Conservation (phyloP, 257 asterid species). For the Solanum chilense region DNA sequence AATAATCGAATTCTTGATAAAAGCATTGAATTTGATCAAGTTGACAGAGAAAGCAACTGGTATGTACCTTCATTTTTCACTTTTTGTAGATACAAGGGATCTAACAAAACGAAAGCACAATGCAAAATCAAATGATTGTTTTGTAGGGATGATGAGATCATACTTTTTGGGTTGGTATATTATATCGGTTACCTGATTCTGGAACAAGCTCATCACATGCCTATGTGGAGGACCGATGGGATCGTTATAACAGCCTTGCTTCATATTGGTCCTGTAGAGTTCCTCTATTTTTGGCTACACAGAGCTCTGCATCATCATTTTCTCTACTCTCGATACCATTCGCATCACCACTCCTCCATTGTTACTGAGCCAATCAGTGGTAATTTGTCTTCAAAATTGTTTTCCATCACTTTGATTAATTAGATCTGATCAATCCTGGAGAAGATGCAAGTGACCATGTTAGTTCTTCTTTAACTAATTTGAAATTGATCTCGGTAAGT, state of each 20-base stretch:
- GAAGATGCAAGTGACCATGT: not conserved
- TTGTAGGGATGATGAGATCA: conserved; percentile 73
- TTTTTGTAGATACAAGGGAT: not conserved
- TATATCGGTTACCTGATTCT: conserved; percentile 14
- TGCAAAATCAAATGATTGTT: not conserved
- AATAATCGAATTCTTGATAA: conserved; percentile 42
- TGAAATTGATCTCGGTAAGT: not conserved
- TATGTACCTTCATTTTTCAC: not conserved
- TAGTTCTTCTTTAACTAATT: not conserved
- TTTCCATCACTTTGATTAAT: not conserved
- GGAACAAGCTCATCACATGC: conserved; percentile 8
- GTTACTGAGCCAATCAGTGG: conserved; percentile 69
- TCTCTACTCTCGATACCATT: conserved; percentile 72
- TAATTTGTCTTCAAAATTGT: not conserved
- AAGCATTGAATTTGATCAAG: conserved; percentile 66
- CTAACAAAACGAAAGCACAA: not conserved
- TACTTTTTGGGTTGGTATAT: conserved; percentile 31
- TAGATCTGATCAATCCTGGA: not conserved
- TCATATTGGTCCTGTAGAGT: conserved; percentile 67
- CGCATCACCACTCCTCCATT: conserved; percentile 79
- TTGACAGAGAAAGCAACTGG: conserved; percentile 74
- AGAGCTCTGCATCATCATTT: conserved; percentile 67
- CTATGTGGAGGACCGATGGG: conserved; percentile 55
- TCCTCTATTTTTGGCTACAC: conserved; percentile 70
- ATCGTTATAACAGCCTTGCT: conserved; percentile 26